These are phyloP conservation scores for Coccomyxa sp. DNA, from an alignment of 139 green algal species.

Conservation along the genomic window DNA sequence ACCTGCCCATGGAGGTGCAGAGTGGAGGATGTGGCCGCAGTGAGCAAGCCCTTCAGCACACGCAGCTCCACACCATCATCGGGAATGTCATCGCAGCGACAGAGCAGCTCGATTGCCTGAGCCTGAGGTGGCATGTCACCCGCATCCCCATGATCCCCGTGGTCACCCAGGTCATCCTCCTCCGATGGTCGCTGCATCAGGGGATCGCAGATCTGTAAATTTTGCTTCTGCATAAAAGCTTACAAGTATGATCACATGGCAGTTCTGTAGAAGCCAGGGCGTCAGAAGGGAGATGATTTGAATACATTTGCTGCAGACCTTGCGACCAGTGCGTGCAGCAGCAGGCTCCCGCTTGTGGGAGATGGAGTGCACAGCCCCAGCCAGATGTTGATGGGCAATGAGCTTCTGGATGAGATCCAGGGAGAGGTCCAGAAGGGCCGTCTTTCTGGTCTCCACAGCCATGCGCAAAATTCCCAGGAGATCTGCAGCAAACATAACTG, in stretches of 20 bases:
- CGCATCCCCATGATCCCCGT: background rate
- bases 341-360: conserved; percentile 23
- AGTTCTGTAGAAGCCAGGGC: too few species aligned
- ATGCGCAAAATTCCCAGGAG: conserved; percentile 53
- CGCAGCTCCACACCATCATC: conserved; percentile 93
- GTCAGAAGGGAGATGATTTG: too few species aligned
- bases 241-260: too few species aligned
- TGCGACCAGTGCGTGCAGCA: background rate
- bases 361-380: conserved; percentile 39
- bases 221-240: too few species aligned
- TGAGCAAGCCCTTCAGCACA: conserved; percentile 85
- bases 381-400: conserved; percentile 69
- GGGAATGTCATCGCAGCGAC: conserved; percentile 81
- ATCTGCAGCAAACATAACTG: conserved; percentile 27
- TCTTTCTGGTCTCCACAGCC: conserved; percentile 64
- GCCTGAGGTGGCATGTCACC: conserved; percentile 33
- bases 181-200: conserved; percentile 16
- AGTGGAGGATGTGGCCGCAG: conserved; percentile 70
- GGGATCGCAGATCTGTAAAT: too few species aligned
- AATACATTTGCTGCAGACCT: background rate
- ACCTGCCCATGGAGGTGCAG: conserved; percentile 78
- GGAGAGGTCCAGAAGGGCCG: conserved; percentile 71
- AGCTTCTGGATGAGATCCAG: conserved; percentile 91
- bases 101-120: conserved; percentile 77
- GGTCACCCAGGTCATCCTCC: conserved; percentile 21